These are phyloP conservation scores for Amaranthus palmeri DNA, from an alignment of 148 eudicot genomes.

Conservation along the genomic window DNA sequence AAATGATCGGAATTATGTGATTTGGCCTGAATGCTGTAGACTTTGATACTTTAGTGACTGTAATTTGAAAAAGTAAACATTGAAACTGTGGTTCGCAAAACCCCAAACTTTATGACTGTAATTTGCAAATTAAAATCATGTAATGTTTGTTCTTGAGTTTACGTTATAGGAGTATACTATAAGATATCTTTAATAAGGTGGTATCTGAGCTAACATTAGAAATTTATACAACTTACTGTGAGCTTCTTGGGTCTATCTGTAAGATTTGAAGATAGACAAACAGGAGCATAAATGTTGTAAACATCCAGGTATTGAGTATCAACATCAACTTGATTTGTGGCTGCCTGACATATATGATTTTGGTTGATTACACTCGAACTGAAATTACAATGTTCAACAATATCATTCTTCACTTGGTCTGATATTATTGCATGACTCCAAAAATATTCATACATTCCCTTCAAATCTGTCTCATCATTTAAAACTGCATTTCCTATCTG, in stretches of 20 bases:
- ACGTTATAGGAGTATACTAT: too few relatives aligned
- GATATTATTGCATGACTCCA: conserved; percentile 63
- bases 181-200: too few relatives aligned
- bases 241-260: conserved; percentile 46
- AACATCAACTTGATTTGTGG: conserved; percentile 18
- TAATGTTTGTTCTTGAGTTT: too few relatives aligned
- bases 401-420: conserved; percentile 28
- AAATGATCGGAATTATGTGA: too few relatives aligned
- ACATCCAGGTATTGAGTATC: conserved; percentile 32
- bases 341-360: conserved; percentile 27
- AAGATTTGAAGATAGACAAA: conserved; percentile 40
- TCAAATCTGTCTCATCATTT: conserved; percentile 49
- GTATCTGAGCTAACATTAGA: neutral
- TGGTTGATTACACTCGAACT: conserved; percentile 21
- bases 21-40: too few relatives aligned
- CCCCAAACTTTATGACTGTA: too few relatives aligned
- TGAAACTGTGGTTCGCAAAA: too few relatives aligned
- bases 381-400: conserved; percentile 43
- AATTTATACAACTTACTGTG: conserved; percentile 34
- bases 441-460: conserved; percentile 61
- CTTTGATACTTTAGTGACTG: too few relatives aligned
- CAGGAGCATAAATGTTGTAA: conserved; percentile 71
- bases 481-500: conserved; percentile 88
- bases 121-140: too few relatives aligned
- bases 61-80: too few relatives aligned